Evolutionary conservation across 495 filamentous ascomycete species (phyloP).

Genomic region (Astrothelium subdiscretum): DNA sequence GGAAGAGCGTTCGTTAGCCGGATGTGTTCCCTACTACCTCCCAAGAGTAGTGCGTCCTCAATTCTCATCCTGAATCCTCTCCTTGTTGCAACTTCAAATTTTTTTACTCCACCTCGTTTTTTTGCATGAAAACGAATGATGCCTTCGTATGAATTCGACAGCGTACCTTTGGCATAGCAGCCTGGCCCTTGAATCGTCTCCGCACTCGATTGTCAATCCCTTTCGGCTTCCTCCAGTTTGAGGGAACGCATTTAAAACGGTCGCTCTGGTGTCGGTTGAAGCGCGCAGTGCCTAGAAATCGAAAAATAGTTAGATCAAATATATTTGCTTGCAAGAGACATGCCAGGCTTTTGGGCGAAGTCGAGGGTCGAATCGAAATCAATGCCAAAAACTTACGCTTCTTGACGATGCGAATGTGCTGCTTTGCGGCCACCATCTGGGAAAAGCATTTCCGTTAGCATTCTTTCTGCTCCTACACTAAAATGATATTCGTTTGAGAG

Average conservation of each 20-base stretch:
- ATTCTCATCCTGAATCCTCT: constrained; percentile 13
- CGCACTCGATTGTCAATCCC: constrained; percentile 93
- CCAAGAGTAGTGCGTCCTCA: not conserved
- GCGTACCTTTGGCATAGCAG: constrained; percentile 95
- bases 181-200: constrained; percentile 85
- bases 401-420: constrained; percentile 98
- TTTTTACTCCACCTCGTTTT: constrained; percentile 3
- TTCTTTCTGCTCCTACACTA: not conserved
- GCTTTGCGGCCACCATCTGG: constrained; percentile 97
- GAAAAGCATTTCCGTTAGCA: not conserved
- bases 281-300: constrained; percentile 48
- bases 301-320: constrained; percentile 1
- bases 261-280: constrained; percentile 97
- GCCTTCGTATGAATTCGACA: not conserved
- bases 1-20: not conserved
- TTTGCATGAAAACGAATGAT: constrained; percentile 11
- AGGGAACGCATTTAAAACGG: constrained; percentile 77
- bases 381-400: constrained; percentile 71
- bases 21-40: too few relatives aligned
- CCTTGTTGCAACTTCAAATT: not conserved
- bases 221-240: constrained; percentile 97
- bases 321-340: constrained; percentile 1
- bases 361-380: too few relatives aligned
- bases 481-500: not conserved
- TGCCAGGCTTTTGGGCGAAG: too few relatives aligned